Conservation (phyloP, 495 filamentous ascomycete species). For the Aspergillus baeticus region DNA sequence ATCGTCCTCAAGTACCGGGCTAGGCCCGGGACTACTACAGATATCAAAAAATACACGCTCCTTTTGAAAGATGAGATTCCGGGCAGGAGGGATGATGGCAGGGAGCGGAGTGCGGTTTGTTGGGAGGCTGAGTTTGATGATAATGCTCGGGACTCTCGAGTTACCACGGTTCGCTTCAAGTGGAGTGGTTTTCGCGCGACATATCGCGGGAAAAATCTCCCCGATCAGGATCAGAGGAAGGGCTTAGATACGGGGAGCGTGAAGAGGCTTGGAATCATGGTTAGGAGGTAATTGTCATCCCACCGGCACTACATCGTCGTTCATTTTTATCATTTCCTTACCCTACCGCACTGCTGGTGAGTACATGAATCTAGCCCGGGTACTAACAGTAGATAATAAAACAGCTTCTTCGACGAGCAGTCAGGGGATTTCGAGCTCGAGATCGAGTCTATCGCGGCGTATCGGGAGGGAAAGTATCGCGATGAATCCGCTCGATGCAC, state of each 20-base stretch:
- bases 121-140: slow-evolving; percentile 44
- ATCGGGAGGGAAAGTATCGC: too few relatives aligned
- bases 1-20: slow-evolving; percentile 35
- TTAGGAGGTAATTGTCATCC: slow-evolving; percentile 67
- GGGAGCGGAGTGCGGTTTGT: slow-evolving; percentile 58
- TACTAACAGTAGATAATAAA: slow-evolving; percentile 11
- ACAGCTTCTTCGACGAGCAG: slow-evolving; percentile 74
- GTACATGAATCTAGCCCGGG: not conserved
- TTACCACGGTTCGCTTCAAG: slow-evolving; percentile 34
- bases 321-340: too few relatives aligned
- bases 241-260: slow-evolving; percentile 56
- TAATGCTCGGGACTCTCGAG: slow-evolving; percentile 5
- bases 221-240: slow-evolving; percentile 42
- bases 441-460: slow-evolving; percentile 46
- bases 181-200: slow-evolving; percentile 68
- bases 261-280: slow-evolving; percentile 72
- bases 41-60: slow-evolving; percentile 59
- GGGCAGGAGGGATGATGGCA: slow-evolving; percentile 53
- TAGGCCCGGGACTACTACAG: not conserved
- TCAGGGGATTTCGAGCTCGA: slow-evolving; percentile 64
- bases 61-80: slow-evolving; percentile 67
- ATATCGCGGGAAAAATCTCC: slow-evolving; percentile 61
- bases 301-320: too few relatives aligned
- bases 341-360: too few relatives aligned
- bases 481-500: too few relatives aligned